Evolutionary conservation across 2,329 filamentous ascomycete species (phyloP), one percentile per base, ranked within the genome.

Genomic region (Exophiala sideris): DNA sequence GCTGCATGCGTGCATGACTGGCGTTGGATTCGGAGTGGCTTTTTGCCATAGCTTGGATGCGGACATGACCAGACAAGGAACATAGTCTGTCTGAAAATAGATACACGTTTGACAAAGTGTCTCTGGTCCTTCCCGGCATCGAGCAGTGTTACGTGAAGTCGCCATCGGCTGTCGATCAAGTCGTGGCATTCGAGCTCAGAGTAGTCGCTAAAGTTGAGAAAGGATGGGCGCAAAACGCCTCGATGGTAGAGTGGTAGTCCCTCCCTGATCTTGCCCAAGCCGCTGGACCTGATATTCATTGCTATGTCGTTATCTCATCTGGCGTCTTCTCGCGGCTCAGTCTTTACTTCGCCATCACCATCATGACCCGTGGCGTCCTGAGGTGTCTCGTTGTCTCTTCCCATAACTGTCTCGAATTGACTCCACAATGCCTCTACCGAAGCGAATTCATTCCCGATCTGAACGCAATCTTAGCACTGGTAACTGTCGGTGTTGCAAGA

Each of bases 391-490:
- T 71, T 70, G 10, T 87, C 81, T 66, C 87, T 89, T 7, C 83
- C 89, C 91, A 96, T 97, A 64, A 97, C 91, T 62, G 86, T 88
- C 74, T 99, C 94, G 67, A 99, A 97, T 66, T 95, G 90, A 36
- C 89, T 95, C 94, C 94, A 99, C 12, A 99, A 80, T 29, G 90
- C 91, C 71, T 99, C 94, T 40, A 99, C 94, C 3, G 90, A 91
- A n/a, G 88, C 86, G 73, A 99, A 96, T 67, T 99, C 94, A 72
- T 96, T 96, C 35, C 94, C 94, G 48, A 99, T 86, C 85, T 89
- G 50, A 18, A 35, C 24, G 4, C 21, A 3, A 24, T 29, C 11
- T 40, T 40, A 8, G 39, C 14, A 35, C 34, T 16, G 52, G 11
- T 38, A 32, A 21, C n/a, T 24, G 24, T 40, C 12, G 41, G 21